These are phyloP conservation scores for Podospora pseudopauciseta DNA, from an alignment of 495 filamentous ascomycete species.

Conservation along the genomic window DNA sequence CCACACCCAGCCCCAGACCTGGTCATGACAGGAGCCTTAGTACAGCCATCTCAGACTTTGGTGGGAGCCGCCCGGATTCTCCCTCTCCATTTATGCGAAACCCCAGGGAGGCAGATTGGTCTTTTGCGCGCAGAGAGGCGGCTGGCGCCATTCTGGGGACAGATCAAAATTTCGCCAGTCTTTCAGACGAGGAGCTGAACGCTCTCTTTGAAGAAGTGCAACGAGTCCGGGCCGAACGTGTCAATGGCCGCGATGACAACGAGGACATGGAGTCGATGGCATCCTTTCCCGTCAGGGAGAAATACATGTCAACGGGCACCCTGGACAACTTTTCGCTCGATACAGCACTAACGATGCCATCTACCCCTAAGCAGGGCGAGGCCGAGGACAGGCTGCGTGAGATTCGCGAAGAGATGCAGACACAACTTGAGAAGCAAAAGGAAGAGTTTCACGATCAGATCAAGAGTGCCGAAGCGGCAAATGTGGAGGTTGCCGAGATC, in stretches of 20 bases:
- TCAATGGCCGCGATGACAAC: conserved; percentile 69
- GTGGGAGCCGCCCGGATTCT: conserved; percentile 72
- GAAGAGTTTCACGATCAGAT: conserved; percentile 78
- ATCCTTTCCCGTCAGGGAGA: conserved; percentile 85
- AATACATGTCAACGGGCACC: conserved; percentile 94
- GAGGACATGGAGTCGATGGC: conserved; percentile 87
- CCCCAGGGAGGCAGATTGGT: conserved; percentile 90
- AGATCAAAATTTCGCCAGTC: conserved; percentile 81
- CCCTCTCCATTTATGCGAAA: conserved; percentile 64
- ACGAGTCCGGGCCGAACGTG: conserved; percentile 75
- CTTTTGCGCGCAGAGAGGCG: conserved; percentile 88
- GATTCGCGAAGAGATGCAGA: conserved; percentile 83
- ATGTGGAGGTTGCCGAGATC: conserved; percentile 78
- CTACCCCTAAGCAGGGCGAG: conserved; percentile 77
- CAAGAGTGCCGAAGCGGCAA: conserved; percentile 70
- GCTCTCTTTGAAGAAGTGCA: conserved; percentile 94
- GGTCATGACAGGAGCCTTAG: conserved; percentile 76
- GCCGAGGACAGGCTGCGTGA: conserved; percentile 67
- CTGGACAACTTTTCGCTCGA: conserved; percentile 96
- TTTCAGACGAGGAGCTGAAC: conserved; percentile 93
- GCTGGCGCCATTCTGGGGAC: conserved; percentile 85
- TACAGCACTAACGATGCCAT: conserved; percentile 88
- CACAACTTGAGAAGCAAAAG: conserved; percentile 81
- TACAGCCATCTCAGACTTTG: conserved; percentile 62
- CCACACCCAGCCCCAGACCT: conserved; percentile 59